Evolutionary conservation across 2,329 filamentous ascomycete species (phyloP).

Genomic region (Ophiognomonia clavigignenti-juglandacearum): DNA sequence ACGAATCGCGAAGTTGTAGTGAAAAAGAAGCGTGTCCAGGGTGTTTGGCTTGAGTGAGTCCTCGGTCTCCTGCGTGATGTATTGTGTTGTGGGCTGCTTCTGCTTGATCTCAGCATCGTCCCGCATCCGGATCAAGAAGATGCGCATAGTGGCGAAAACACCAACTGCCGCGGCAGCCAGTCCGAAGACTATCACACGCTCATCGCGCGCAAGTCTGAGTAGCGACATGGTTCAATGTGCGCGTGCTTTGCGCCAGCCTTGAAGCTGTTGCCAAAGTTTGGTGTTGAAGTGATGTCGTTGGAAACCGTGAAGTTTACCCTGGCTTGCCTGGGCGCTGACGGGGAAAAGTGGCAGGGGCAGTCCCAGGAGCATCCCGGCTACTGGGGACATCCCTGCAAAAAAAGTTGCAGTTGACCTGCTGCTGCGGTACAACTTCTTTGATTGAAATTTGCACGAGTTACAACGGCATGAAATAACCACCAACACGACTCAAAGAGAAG

Average conservation of each 20-base stretch:
- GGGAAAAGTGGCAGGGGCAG: too few relatives aligned
- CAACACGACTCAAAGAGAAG: not conserved
- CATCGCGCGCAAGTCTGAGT: conserved; percentile 38
- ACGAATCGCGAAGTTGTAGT: conserved; percentile 68
- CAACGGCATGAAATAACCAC: not conserved
- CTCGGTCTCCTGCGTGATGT: conserved; percentile 71
- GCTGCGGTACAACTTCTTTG: too few relatives aligned
- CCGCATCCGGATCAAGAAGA: conserved; percentile 55
- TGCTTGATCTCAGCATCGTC: conserved; percentile 63
- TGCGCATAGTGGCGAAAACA: conserved; percentile 52
- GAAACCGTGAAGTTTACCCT: too few relatives aligned
- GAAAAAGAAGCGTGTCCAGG: conserved; percentile 61
- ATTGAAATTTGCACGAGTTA: too few relatives aligned
- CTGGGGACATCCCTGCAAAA: too few relatives aligned
- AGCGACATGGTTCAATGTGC: conserved; percentile 22
- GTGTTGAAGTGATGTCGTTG: too few relatives aligned
- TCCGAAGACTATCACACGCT: conserved; percentile 48
- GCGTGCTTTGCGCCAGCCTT: conserved; percentile 5
- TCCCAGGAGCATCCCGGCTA: too few relatives aligned
- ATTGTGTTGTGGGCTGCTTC: conserved; percentile 60
- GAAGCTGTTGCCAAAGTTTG: not conserved
- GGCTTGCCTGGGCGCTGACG: too few relatives aligned
- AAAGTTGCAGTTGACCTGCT: too few relatives aligned
- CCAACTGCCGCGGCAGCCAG: conserved; percentile 55
- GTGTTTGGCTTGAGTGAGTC: conserved; percentile 64